Evolutionary conservation across 768 basidiomycete species (phyloP).

Genomic region (Lentinus tigrinus): DNA sequence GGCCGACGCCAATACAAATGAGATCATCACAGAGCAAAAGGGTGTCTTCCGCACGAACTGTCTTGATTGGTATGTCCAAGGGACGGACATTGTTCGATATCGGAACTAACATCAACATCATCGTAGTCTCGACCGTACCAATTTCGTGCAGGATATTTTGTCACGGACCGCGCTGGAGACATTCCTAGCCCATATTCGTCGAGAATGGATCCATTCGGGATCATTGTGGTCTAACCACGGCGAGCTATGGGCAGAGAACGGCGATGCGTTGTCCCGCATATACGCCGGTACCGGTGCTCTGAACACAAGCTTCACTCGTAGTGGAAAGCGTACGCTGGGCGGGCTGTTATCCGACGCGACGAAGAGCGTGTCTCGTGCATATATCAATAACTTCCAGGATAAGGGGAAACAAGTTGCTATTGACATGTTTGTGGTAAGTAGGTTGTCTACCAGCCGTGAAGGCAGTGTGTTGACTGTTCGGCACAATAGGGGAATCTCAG

Average conservation of each 20-base stretch:
- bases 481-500: conserved; percentile 81
- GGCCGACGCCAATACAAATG: conserved; percentile 62
- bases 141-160: conserved; percentile 94
- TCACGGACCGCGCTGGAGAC: conserved; percentile 80
- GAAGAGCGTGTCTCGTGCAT: conserved; percentile 93
- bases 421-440: conserved; percentile 86
- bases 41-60: conserved; percentile 96
- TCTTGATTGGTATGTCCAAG: conserved; percentile 73
- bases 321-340: conserved; percentile 90
- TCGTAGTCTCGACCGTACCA: conserved; percentile 88
- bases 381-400: conserved; percentile 98
- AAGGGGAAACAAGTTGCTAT: conserved; percentile 92
- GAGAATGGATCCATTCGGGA: conserved; percentile 69
- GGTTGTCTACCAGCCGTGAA: neutral
- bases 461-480: neutral
- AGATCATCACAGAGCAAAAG: conserved; percentile 82
- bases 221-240: conserved; percentile 85
- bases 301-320: conserved; percentile 95
- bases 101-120: neutral
- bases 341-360: conserved; percentile 95
- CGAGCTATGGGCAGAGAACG: conserved; percentile 96
- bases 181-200: conserved; percentile 75
- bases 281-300: conserved; percentile 93
- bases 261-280: conserved; percentile 88
- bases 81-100: neutral